Base-by-base conservation (phyloP, 176 grass and related monocot genomes). In the Eremochloa ophiuroides region DNA sequence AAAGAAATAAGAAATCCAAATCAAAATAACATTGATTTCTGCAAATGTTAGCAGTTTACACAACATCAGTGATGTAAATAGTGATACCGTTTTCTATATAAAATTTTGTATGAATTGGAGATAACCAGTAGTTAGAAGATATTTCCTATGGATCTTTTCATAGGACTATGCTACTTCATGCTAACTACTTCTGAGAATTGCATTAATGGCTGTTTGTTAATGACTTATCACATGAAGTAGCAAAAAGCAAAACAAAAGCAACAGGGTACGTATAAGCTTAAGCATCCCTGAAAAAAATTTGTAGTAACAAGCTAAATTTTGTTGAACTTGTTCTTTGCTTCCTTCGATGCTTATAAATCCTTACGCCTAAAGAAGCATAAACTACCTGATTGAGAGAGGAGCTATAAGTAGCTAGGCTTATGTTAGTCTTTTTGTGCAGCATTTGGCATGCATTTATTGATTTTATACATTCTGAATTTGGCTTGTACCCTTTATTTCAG, bases 401-500 rank as follows among this genome's bases (percentile, higher is more conserved):
- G 70, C 8, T 76, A 60, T 43, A 30, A 22, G 7, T 77, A 61
- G 31, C 10, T n/a, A 12, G 39, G 15, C 67, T 18, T 60, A 35
- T 73, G 18, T 29, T 44, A 23, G 33, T 76, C 74, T 41, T 39
- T 69, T 22, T 50, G 18, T 76, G 72, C 63, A 82, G n/a, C 38
- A 51, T 40, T 31, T 77, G 14, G 7, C 73, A 65, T 87, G 27
- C 43, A 43, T 75, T 80, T 79, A 6, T 66, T 75, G 41, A 75
- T 68, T 60, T 30, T 85, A 40, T 39, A 22, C 69, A n/a, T 17
- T 53, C 51, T 60, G 73, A 76, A 80, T 30, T 78, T 65, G 11
- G 53, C 38, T 55, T 46, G 58, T 42, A 67, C 62, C 31, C 62
- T 85, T 66, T 86, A 34, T 90, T 83, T 77, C 56, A 98, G 95